Base-by-base conservation (phyloP, 208 protist genomes). In the Wallacemonas sp. region DNA sequence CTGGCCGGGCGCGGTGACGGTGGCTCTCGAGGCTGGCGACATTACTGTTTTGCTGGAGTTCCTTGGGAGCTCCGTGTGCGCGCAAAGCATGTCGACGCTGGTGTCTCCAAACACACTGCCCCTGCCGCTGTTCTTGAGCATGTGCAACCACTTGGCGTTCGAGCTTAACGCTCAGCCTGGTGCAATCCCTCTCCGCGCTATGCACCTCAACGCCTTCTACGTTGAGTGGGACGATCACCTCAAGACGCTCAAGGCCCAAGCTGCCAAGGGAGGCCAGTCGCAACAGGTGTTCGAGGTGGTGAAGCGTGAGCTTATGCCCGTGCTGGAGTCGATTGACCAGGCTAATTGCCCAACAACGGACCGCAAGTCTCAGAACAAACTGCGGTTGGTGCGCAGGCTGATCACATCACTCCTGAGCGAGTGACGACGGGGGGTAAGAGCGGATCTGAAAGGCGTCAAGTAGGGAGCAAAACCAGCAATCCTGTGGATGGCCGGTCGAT, bases 161-260 rank as follows among this genome's bases (percentile, higher is more conserved):
- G 83, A 89, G 54, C 52, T 95, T 36, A 70, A 52, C 27, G 44
- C 44, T n/a, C 76, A 85, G 55, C 66, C 74, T 4, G 79, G 75
- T 4, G 61, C 70, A 4, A 79, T 90, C 53, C 83, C 87, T 22
- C 73, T 89, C 27, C 90, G 90, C n/a, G 69, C 92, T 58, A 77
- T 83, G 46, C 39, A 83, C 26, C 42, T 93, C 3, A 79, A 91
- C 48, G 59, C 74, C 63, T 96, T 96, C 60, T 92, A 89, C 63
- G 76, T 96, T 13, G 85, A 93, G 70, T 94, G 91, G 87, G 91
- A 96, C 46, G 91, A 96, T 63, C 63, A 57, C 57, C 78, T 96
- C 48, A 81, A 79, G 44, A 71, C 66, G 15, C 81, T 89, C 45
- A 92, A 89, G 53, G 36, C 46, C 24, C 80, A 91, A 42, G 72